These are phyloP conservation scores for Mycena crocata DNA, from an alignment of 768 basidiomycete species.

Conservation along the genomic window DNA sequence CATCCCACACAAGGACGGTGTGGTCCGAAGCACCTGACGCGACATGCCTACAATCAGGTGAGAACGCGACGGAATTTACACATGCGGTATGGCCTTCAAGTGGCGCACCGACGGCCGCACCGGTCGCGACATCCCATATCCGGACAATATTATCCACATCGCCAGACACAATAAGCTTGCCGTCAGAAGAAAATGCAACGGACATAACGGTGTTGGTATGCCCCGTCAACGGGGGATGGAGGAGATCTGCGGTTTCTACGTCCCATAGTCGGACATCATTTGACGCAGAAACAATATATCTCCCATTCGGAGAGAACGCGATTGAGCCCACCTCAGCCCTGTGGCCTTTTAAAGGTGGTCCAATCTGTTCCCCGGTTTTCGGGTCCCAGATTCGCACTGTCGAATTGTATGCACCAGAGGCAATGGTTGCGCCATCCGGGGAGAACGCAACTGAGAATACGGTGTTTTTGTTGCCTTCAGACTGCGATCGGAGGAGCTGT, in stretches of 20 bases:
- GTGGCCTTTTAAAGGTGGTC: constrained; percentile 20
- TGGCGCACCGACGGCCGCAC: neutral
- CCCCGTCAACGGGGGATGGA: constrained; percentile 17
- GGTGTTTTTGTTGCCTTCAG: neutral
- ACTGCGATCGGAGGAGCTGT: neutral
- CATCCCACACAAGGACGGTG: constrained; percentile 34
- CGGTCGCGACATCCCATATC: neutral
- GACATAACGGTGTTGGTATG: constrained; percentile 18
- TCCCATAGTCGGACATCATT: constrained; percentile 35
- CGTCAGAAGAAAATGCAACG: constrained; percentile 12
- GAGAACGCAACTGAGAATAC: constrained; percentile 3
- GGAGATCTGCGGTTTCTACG: constrained; percentile 2
- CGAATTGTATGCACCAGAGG: neutral
- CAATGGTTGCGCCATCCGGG: neutral
- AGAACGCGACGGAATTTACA: constrained; percentile 27
- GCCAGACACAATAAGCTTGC: constrained; percentile 24
- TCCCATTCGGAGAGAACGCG: constrained; percentile 34
- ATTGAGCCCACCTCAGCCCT: constrained; percentile 10
- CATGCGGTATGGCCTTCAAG: constrained; percentile 19
- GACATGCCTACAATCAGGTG: constrained; percentile 30
- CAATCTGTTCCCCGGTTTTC: neutral
- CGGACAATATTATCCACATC: constrained; percentile 25
- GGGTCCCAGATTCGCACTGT: neutral
- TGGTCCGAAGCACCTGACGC: constrained; percentile 30
- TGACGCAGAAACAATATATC: constrained; percentile 28